A percentile compares a stretch with the other conserved stretches of the same genome.
phyloP scores from a whole-genome alignment of 257 asterid genomes.

The Schizonepeta tenuifolia region DNA sequence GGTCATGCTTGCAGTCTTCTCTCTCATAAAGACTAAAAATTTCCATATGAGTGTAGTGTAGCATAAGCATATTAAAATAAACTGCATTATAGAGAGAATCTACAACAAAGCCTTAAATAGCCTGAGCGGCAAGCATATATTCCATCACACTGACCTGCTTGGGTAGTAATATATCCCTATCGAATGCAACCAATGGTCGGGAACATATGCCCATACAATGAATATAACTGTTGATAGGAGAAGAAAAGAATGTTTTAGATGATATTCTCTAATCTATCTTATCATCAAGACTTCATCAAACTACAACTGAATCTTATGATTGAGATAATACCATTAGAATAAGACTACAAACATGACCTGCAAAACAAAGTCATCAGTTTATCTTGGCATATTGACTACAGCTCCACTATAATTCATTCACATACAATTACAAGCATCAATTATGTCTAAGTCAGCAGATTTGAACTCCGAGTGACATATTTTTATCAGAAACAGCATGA shows the following conservation, averaged over 20 bases:
- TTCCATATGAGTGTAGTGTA: neutral
- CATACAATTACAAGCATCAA: neutral
- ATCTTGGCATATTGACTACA: no score
- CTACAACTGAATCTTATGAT: neutral
- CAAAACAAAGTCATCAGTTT: no score
- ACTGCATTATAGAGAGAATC: slow-evolving; percentile 13
- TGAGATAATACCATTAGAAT: neutral
- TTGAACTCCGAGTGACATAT: neutral
- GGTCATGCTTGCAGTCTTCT: neutral
- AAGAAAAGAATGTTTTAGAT: slow-evolving; percentile 16
- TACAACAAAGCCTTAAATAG: slow-evolving; percentile 5
- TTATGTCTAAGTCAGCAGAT: neutral
- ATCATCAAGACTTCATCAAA: slow-evolving; percentile 9
- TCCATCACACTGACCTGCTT: slow-evolving; percentile 57
- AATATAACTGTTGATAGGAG: slow-evolving; percentile 51
- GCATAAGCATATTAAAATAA: slow-evolving; percentile 16
- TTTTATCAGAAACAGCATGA: neutral
- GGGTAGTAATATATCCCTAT: slow-evolving; percentile 76
- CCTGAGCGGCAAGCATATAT: slow-evolving; percentile 28
- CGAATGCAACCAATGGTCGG: slow-evolving; percentile 70
- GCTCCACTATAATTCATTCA: slow-evolving; percentile 5
- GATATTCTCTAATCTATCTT: slow-evolving; percentile 10
- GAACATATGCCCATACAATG: slow-evolving; percentile 79
- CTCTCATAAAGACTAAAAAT: neutral
- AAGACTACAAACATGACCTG: neutral